phyloP scores from a whole-genome alignment of 257 asterid species.

The Solanum pinnatisectum region DNA sequence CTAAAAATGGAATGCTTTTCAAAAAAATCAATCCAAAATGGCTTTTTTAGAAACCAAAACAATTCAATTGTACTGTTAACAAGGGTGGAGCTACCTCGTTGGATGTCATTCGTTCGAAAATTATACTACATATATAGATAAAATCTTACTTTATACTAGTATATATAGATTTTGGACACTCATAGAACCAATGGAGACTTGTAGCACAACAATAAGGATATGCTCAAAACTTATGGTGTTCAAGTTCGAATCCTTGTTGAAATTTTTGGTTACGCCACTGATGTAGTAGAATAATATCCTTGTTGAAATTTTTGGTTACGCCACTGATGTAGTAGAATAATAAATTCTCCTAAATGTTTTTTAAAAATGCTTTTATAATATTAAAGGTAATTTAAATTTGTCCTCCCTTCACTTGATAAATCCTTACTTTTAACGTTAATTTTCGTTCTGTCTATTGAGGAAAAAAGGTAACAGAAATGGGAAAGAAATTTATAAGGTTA shows the following conservation, averaged over 20 bases:
- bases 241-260: too few relatives aligned
- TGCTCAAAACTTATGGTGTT: not conserved
- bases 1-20: not conserved
- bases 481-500: too few relatives aligned
- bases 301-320: too few relatives aligned
- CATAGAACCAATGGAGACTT: too few relatives aligned
- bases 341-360: not conserved
- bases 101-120: accelerated
- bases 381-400: too few relatives aligned
- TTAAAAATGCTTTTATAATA: too few relatives aligned
- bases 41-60: not conserved
- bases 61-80: not conserved
- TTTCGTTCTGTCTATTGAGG: too few relatives aligned
- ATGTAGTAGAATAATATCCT: not conserved
- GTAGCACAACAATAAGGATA: not conserved
- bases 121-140: too few relatives aligned
- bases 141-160: too few relatives aligned
- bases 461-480: too few relatives aligned
- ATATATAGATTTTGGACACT: too few relatives aligned
- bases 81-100: too few relatives aligned
- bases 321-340: not conserved
- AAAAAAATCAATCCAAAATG: not conserved
- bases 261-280: accelerated
- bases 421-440: not conserved
- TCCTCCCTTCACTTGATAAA: not conserved